Conservation (phyloP, 306 rosid species). For the Sphenostylis stenocarpa region DNA sequence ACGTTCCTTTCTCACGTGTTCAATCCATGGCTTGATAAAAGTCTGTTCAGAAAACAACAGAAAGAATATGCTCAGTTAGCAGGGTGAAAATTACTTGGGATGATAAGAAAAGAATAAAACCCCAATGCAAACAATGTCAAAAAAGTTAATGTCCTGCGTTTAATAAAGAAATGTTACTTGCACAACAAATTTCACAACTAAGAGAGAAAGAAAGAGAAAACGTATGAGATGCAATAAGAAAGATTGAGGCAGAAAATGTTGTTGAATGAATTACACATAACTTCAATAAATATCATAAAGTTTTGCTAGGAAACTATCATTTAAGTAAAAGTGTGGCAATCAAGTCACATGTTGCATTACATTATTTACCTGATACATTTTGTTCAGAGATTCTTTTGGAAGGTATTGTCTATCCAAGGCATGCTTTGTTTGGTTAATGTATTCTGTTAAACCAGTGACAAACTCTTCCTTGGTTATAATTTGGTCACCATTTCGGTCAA, state of each 20-base stretch:
- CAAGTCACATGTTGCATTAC: background rate
- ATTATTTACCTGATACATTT: conserved; percentile 41
- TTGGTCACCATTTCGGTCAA: conserved; percentile 54
- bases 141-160: background rate
- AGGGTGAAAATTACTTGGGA: background rate
- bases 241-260: background rate
- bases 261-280: background rate
- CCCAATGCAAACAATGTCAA: background rate
- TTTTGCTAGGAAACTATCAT: background rate
- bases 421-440: conserved; percentile 47
- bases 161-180: background rate
- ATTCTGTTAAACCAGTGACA: conserved; percentile 54
- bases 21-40: conserved; percentile 59
- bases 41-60: conserved; percentile 2
- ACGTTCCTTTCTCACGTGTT: conserved; percentile 43
- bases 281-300: background rate
- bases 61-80: background rate
- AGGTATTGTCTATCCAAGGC: conserved; percentile 46
- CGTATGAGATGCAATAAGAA: background rate
- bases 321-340: background rate
- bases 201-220: background rate
- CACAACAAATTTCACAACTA: background rate
- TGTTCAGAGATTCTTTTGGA: conserved; percentile 42
- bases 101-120: background rate
- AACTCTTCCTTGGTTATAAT: conserved; percentile 57